Evolutionary conservation across 805 yeast genomes (phyloP).

Genomic region (Millerago galiae): DNA sequence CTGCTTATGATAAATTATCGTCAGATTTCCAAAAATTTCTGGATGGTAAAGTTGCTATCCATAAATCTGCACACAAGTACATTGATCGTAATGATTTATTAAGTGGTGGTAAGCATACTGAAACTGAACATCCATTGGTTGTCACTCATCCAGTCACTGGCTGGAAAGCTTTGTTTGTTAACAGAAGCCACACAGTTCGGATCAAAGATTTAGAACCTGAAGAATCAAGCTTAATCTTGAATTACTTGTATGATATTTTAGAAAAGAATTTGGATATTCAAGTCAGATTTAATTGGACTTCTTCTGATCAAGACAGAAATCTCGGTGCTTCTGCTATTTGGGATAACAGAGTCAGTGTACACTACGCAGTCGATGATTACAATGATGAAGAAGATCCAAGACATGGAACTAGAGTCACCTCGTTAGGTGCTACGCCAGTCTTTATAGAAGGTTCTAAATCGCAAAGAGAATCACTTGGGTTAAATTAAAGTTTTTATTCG

Average conservation of each 20-base stretch:
- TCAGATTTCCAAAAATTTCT: conserved; percentile 43
- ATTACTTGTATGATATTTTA: conserved; percentile 36
- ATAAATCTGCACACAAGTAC: conserved; percentile 34
- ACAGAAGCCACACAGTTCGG: conserved; percentile 40
- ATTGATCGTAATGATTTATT: conserved; percentile 38
- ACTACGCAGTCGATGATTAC: conserved; percentile 43
- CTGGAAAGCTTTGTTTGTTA: conserved; percentile 50
- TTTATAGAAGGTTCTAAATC: conserved; percentile 44
- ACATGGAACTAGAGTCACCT: conserved; percentile 49
- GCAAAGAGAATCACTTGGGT: conserved; percentile 8
- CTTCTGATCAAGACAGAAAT: conserved; percentile 26
- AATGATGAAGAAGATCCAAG: conserved; percentile 50
- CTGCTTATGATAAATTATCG: conserved; percentile 49
- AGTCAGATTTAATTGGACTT: conserved; percentile 47
- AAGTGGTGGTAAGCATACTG: conserved; percentile 38
- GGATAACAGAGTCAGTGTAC: conserved; percentile 54
- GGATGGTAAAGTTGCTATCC: conserved; percentile 48
- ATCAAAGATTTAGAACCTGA: conserved; percentile 23
- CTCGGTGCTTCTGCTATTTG: conserved; percentile 43
- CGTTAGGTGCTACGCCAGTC: conserved; percentile 48
- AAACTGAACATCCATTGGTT: conserved; percentile 49
- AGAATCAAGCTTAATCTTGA: conserved; percentile 28
- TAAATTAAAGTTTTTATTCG: conserved; percentile 19
- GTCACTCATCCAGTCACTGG: conserved; percentile 63
- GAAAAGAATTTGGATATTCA: conserved; percentile 50